A percentile compares a stretch with the other conserved stretches of the same genome.
Evolutionary conservation across 1,284 basidiomycete species (phyloP).

Genomic region (Gymnopus androsaceus): DNA sequence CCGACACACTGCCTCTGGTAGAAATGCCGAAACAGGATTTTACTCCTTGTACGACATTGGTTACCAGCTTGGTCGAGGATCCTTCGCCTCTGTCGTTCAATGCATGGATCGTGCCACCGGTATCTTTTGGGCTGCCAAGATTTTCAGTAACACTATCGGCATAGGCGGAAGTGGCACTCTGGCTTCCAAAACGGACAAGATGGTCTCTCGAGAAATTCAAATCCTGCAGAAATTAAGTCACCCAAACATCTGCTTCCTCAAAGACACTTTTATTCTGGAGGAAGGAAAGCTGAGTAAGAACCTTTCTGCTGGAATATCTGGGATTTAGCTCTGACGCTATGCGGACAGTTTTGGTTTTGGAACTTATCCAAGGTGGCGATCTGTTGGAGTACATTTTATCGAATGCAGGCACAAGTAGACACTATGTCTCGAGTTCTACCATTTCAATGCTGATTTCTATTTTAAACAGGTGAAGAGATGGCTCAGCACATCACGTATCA

Average conservation of each 20-base stretch:
- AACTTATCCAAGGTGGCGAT: conserved; percentile 85
- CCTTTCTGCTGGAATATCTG: not conserved
- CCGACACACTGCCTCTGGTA: conserved; percentile 52
- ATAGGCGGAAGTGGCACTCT: conserved; percentile 29
- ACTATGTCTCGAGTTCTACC: conserved; percentile 33
- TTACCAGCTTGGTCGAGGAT: conserved; percentile 74
- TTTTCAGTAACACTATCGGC: conserved; percentile 48
- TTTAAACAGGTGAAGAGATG: conserved; percentile 53
- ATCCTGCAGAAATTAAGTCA: conserved; percentile 79
- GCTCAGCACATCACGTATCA: conserved; percentile 69
- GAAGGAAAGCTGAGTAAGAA: conserved; percentile 70
- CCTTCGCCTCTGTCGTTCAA: conserved; percentile 79
- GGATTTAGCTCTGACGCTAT: conserved; percentile 10
- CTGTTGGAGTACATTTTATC: conserved; percentile 80
- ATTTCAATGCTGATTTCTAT: not conserved
- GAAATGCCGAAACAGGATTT: conserved; percentile 47
- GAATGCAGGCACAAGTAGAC: conserved; percentile 59
- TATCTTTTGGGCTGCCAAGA: conserved; percentile 74
- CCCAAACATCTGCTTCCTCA: conserved; percentile 79
- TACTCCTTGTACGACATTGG: conserved; percentile 66
- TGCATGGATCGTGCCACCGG: conserved; percentile 63
- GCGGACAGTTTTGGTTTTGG: conserved; percentile 68
- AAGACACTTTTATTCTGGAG: conserved; percentile 73
- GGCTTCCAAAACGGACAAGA: conserved; percentile 28
- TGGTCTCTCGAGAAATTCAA: conserved; percentile 72